Evolutionary conservation across 306 rosid species (phyloP).

Genomic region (Phaseolus lunatus): DNA sequence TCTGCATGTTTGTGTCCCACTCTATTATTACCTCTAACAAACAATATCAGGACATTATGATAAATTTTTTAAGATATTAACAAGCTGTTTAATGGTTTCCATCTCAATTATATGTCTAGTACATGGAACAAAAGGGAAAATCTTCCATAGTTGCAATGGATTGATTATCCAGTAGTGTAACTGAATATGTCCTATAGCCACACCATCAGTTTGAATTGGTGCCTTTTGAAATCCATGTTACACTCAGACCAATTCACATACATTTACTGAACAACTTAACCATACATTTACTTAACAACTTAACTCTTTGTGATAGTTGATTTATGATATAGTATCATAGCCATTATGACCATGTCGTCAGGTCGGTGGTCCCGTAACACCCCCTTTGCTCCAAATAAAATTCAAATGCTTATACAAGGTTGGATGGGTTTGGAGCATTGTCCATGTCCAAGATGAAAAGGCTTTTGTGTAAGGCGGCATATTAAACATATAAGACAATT

Average conservation of each 20-base stretch:
- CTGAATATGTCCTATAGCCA: constrained; percentile 6
- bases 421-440: neutral
- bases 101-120: neutral
- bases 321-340: neutral
- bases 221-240: neutral
- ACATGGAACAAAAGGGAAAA: neutral
- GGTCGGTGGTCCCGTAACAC: too few relatives aligned
- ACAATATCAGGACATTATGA: neutral
- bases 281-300: neutral
- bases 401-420: neutral
- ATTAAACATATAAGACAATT: neutral
- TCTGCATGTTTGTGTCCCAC: neutral
- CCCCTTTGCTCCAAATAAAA: neutral
- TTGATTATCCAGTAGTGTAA: neutral
- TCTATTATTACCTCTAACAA: neutral
- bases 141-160: neutral
- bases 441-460: neutral
- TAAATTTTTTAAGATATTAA: too few relatives aligned
- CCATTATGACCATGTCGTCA: neutral
- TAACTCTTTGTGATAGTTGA: neutral
- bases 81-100: too few relatives aligned
- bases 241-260: neutral
- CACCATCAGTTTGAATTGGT: neutral
- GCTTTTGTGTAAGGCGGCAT: neutral
- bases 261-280: too few relatives aligned